Conservation (phyloP, 2,329 filamentous ascomycete genomes). For the Aschersonia sp. region DNA sequence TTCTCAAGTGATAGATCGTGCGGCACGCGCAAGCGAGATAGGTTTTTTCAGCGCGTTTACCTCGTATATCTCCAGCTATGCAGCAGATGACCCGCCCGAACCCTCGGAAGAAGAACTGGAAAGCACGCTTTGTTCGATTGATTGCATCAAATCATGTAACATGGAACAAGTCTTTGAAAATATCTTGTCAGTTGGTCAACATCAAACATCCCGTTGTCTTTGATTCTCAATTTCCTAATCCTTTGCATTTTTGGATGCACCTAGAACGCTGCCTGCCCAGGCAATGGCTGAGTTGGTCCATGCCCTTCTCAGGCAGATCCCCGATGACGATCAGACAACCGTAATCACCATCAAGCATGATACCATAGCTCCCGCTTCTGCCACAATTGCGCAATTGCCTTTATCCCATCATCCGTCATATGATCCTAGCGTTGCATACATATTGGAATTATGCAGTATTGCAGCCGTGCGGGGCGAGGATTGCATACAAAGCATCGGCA, state of each 20-base stretch:
- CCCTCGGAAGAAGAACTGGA: constrained; percentile 95
- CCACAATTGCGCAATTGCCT: constrained; percentile 33
- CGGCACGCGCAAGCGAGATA: constrained; percentile 59
- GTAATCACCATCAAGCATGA: constrained; percentile 89
- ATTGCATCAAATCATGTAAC: constrained; percentile 82
- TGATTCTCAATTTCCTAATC: neutral
- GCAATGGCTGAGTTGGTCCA: constrained; percentile 33
- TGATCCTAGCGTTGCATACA: constrained; percentile 74
- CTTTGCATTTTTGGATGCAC: neutral
- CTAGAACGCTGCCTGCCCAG: constrained; percentile 22
- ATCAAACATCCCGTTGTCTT: neutral
- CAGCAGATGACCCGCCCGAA: constrained; percentile 92
- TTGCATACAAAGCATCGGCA: constrained; percentile 59
- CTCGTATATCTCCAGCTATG: constrained; percentile 96
- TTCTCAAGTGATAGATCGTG: constrained; percentile 84
- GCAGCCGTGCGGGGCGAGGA: constrained; percentile 62
- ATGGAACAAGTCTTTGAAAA: constrained; percentile 73
- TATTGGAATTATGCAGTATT: constrained; percentile 81
- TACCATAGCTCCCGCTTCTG: constrained; percentile 41
- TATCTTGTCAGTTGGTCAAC: constrained; percentile 47
- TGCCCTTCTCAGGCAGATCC: constrained; percentile 67
- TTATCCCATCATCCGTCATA: constrained; percentile 43
- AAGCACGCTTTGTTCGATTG: constrained; percentile 84
- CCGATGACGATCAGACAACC: constrained; percentile 61
- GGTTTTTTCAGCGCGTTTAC: constrained; percentile 90